A percentile compares a stretch with the other conserved stretches of the same genome.
phyloP scores from a whole-genome alignment of 371 early-diverging fungal species.

The Choanephora cucurbitarum region DNA sequence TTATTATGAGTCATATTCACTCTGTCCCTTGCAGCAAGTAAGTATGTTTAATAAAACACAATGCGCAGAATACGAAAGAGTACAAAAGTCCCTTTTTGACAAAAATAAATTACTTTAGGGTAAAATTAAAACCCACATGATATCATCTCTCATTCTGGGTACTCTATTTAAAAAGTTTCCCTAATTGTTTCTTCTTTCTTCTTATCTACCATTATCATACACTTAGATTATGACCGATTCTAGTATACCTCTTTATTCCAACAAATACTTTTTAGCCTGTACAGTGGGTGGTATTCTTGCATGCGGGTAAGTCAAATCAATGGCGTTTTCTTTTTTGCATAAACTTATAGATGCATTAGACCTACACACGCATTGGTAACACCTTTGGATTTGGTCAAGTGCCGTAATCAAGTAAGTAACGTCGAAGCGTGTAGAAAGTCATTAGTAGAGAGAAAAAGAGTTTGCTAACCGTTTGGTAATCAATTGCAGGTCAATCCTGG shows the following conservation, averaged over 20 bases:
- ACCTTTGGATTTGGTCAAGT: slow-evolving; percentile 76
- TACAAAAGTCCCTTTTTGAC: too few relatives aligned
- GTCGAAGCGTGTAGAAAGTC: neutral
- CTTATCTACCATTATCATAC: too few relatives aligned
- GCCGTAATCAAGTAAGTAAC: slow-evolving; percentile 59
- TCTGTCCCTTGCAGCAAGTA: too few relatives aligned
- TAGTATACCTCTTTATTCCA: slow-evolving; percentile 42
- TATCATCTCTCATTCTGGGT: too few relatives aligned
- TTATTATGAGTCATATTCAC: too few relatives aligned
- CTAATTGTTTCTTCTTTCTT: too few relatives aligned
- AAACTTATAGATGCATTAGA: slow-evolving; percentile 27
- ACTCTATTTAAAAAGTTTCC: too few relatives aligned
- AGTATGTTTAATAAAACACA: too few relatives aligned
- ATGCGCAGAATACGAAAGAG: too few relatives aligned
- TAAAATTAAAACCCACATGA: too few relatives aligned
- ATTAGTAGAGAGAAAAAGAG: neutral
- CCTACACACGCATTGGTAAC: slow-evolving; percentile 71
- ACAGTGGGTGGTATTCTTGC: slow-evolving; percentile 66
- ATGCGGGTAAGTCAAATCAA: slow-evolving; percentile 33
- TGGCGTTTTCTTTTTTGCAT: neutral
- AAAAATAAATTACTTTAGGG: too few relatives aligned
- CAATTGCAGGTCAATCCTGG: slow-evolving; percentile 48
- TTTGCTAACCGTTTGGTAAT: neutral
- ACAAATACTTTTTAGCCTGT: slow-evolving; percentile 51
- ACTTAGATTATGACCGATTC: slow-evolving; percentile 2